Evolutionary conservation across 495 filamentous ascomycete species (phyloP).

Genomic region (Umbilicaria muhlenbergii): DNA sequence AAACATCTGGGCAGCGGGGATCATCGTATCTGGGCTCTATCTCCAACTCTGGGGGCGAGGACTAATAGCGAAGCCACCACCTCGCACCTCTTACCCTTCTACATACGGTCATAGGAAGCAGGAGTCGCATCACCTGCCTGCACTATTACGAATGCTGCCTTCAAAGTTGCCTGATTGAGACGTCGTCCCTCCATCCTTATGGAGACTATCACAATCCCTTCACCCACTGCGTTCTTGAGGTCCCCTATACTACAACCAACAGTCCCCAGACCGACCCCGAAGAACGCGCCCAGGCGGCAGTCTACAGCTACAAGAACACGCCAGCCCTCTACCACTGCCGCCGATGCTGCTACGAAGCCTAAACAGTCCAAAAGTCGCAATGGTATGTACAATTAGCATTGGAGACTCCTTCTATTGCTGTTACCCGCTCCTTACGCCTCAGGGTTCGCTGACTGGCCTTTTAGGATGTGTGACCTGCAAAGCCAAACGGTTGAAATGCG

Average conservation of each 20-base stretch:
- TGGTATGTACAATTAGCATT: constrained; percentile 33
- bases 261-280: constrained; percentile 20
- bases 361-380: constrained; percentile 78
- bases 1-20: no score
- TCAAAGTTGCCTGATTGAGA: neutral
- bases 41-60: no score
- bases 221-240: constrained; percentile 43
- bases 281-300: constrained; percentile 18
- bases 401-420: neutral
- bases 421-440: neutral
- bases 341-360: constrained; percentile 31
- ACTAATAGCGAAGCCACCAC: no score
- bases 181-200: constrained; percentile 15
- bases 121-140: no score
- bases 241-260: constrained; percentile 21
- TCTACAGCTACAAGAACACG: constrained; percentile 11
- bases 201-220: constrained; percentile 49
- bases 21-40: no score
- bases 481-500: constrained; percentile 67
- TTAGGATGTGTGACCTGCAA: constrained; percentile 72
- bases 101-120: no score
- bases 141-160: no score
- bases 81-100: no score
- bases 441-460: constrained; percentile 17
- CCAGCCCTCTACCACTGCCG: constrained; percentile 1